phyloP scores from a whole-genome alignment of 1,284 basidiomycete genomes.

The Leccinum pachyderme region DNA sequence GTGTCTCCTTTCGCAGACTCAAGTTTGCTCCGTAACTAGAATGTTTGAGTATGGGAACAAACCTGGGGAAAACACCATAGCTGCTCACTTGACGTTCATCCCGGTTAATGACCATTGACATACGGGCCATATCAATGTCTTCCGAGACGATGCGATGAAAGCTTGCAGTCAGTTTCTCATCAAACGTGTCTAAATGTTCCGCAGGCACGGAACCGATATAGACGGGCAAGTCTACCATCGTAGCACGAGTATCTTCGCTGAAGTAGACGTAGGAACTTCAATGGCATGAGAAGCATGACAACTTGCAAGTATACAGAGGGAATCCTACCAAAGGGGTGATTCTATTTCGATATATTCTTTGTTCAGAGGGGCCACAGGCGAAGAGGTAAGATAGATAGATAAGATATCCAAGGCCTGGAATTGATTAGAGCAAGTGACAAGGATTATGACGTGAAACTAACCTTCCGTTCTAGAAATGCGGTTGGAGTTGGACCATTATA shows the following conservation, averaged over 20 bases:
- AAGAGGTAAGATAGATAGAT: constrained; percentile 87
- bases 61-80: neutral
- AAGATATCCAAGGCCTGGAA: constrained; percentile 80
- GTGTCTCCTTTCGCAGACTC: constrained; percentile 77
- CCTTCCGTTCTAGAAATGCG: constrained; percentile 77
- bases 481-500: constrained; percentile 80
- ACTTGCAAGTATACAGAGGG: neutral
- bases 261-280: constrained; percentile 83
- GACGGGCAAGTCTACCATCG: constrained; percentile 70
- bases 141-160: constrained; percentile 71
- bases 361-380: constrained; percentile 85
- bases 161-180: constrained; percentile 67
- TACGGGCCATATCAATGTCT: constrained; percentile 90
- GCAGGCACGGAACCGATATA: constrained; percentile 86
- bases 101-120: constrained; percentile 84
- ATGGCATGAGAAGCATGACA: constrained; percentile 22
- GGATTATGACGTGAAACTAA: constrained; percentile 29
- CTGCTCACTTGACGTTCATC: constrained; percentile 78
- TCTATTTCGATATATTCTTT: constrained; percentile 94
- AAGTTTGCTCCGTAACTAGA: constrained; percentile 68
- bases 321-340: constrained; percentile 72
- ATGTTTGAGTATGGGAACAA: constrained; percentile 2
- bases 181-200: constrained; percentile 74
- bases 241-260: constrained; percentile 75
- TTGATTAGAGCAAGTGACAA: constrained; percentile 2